Conservation (phyloP, 306 rosid species). For the Coriaria nepalensis region DNA sequence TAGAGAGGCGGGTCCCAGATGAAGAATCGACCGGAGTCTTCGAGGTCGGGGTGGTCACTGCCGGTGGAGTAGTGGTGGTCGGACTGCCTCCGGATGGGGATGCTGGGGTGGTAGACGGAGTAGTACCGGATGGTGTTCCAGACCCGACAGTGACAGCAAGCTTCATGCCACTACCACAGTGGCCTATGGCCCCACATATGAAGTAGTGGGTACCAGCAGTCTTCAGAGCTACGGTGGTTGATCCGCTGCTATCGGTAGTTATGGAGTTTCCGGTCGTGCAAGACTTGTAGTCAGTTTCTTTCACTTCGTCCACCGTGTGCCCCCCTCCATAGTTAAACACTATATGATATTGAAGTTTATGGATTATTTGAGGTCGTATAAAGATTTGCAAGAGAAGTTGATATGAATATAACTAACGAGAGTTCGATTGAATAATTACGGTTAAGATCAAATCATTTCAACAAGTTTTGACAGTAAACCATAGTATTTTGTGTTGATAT, state of each 20-base stretch:
- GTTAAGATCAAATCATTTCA: no score
- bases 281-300: conserved; percentile 46
- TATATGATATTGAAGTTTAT: conserved; percentile 1
- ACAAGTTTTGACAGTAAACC: no score
- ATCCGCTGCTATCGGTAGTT: conserved; percentile 52
- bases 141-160: conserved; percentile 42
- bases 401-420: no score
- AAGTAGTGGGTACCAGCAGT: conserved; percentile 64
- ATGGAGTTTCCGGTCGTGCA: conserved; percentile 55
- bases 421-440: no score
- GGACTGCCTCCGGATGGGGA: conserved; percentile 20
- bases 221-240: conserved; percentile 55
- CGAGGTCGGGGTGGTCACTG: conserved; percentile 17
- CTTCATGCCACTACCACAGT: conserved; percentile 83
- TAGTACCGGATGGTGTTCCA: conserved; percentile 8
- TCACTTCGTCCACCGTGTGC: conserved; percentile 81
- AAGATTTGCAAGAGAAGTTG: no score
- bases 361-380: no score
- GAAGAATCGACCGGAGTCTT: conserved; percentile 23
- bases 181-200: conserved; percentile 47
- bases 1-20: conserved; percentile 19
- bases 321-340: conserved; percentile 72
- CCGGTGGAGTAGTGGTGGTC: conserved; percentile 12
- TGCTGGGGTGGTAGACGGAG: conserved; percentile 14
- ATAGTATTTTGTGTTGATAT: no score